Evolutionary conservation across 2,329 filamentous ascomycete species (phyloP), one percentile per base, ranked within the genome.

Genomic region (Calonectria henricotiae): DNA sequence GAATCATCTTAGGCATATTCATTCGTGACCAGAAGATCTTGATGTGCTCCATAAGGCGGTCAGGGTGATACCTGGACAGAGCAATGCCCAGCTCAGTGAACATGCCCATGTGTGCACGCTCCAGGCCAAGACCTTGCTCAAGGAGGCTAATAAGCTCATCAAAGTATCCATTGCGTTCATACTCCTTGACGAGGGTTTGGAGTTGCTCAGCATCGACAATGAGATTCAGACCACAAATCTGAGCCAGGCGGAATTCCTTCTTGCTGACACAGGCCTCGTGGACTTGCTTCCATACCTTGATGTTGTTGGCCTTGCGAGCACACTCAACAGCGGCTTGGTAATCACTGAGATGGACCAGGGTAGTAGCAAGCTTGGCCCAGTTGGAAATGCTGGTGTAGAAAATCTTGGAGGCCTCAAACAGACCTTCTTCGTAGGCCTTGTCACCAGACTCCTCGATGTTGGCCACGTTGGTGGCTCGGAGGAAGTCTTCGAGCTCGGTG

Each of bases 271-370:
- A 99, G 25, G 96, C 96, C 80, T 94, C 93, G 85, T 98, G 97
- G 76, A 99, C 96, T 84, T 99, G 94, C 85, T 96, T 97, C 96
- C 96, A 99, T 63, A 99, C 96, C 87, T 97, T 98, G 84, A 98
- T 95, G 84, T 94, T 98, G 88, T 98, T 99, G 78, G 96, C 96
- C 86, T 99, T 98, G 82, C 96, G 94, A 30, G 97, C 96, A 79
- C 95, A 98, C 82, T 99, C 96, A 47, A 99, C 96, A 54, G 96
- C 96, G 77, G 94, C 94, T 84, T 99, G 97, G 86, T 99, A 98
- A 77, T 99, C 96, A 74, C 92, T 93, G 7, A 99, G 91, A 82
- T 98, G 95, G n/a, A 99, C 96, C 71, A 98, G 90, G 12, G 96
- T 99, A 12, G 96, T 98, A 15, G 96, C 95, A 78, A 99, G 91